phyloP scores from a whole-genome alignment of 23 red algal species.

The Gracilaria domingensis region DNA sequence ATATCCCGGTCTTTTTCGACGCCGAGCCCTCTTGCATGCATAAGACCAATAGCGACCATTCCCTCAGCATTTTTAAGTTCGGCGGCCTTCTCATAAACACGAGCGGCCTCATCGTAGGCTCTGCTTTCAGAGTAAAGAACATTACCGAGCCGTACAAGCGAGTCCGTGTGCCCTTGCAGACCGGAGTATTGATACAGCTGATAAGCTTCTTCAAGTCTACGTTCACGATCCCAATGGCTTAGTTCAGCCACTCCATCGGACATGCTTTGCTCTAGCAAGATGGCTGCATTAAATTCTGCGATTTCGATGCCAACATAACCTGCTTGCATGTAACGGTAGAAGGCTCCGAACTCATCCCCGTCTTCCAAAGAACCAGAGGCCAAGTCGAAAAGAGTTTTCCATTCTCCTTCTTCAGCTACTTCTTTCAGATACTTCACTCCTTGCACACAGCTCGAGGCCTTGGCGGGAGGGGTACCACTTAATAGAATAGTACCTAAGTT shows the following conservation, averaged over 20 bases:
- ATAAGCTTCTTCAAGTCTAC: slow-evolving; percentile 45
- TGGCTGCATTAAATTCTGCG: slow-evolving; percentile 87
- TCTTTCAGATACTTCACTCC: slow-evolving; percentile 65
- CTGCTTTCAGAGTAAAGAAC: slow-evolving; percentile 54
- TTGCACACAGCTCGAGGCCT: slow-evolving; percentile 50
- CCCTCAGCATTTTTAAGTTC: slow-evolving; percentile 69
- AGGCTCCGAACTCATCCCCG: slow-evolving; percentile 57
- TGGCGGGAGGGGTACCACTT: slow-evolving; percentile 38
- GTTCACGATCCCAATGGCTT: slow-evolving; percentile 57
- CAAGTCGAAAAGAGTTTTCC: slow-evolving; percentile 71
- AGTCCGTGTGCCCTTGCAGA: slow-evolving; percentile 66
- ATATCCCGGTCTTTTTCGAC: slow-evolving; percentile 45
- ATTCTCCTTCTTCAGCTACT: slow-evolving; percentile 86
- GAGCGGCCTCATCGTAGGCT: slow-evolving; percentile 59
- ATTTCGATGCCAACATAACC: slow-evolving; percentile 93
- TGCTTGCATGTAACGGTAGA: slow-evolving; percentile 85
- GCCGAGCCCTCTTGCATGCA: slow-evolving; percentile 74
- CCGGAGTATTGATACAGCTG: slow-evolving; percentile 67
- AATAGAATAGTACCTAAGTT: slow-evolving; percentile 53
- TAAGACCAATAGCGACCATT: slow-evolving; percentile 74
- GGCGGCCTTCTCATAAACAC: slow-evolving; percentile 52
- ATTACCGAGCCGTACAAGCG: slow-evolving; percentile 69
- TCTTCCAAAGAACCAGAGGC: slow-evolving; percentile 53
- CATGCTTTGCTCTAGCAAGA: slow-evolving; percentile 65
- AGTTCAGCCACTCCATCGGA: slow-evolving; percentile 47